Evolutionary conservation across 1,139 yeast species (phyloP).

Genomic region (Geotrichum macrosporum): DNA sequence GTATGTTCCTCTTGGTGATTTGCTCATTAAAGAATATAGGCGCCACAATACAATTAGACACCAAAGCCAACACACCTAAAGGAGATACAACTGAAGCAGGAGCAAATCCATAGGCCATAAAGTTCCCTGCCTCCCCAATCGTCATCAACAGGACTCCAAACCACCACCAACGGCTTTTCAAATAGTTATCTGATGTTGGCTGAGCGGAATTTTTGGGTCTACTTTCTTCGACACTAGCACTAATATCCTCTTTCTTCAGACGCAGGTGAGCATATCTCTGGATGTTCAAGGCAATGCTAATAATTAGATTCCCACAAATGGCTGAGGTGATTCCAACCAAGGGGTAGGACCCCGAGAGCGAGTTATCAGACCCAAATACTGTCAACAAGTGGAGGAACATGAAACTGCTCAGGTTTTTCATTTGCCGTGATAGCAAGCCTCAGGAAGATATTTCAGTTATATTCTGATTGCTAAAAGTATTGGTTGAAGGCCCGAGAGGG

Average conservation of each 20-base stretch:
- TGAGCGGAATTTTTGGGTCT: neutral
- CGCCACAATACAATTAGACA: conserved; percentile 45
- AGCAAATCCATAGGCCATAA: conserved; percentile 46
- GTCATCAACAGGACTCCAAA: conserved; percentile 42
- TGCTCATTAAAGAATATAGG: conserved; percentile 44
- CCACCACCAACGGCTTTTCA: conserved; percentile 40
- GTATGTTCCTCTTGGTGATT: conserved; percentile 35
- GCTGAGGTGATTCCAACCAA: conserved; percentile 38
- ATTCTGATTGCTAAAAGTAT: no score
- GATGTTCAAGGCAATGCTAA: conserved; percentile 40
- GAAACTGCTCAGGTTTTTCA: neutral
- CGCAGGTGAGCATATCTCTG: conserved; percentile 41
- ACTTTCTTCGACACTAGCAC: neutral
- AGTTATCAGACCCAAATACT: neutral
- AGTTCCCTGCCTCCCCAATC: conserved; percentile 44
- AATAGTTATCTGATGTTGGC: conserved; percentile 23
- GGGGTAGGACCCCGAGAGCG: conserved; percentile 22
- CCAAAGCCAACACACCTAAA: conserved; percentile 45
- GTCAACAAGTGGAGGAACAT: neutral
- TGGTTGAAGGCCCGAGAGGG: no score
- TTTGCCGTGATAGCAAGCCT: no score
- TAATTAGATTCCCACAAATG: conserved; percentile 38
- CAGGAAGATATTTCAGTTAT: no score
- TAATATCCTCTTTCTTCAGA: conserved; percentile 15
- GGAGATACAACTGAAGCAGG: conserved; percentile 48